Conservation (phyloP, 805 yeast species). For the Dipodascus geniculatus region DNA sequence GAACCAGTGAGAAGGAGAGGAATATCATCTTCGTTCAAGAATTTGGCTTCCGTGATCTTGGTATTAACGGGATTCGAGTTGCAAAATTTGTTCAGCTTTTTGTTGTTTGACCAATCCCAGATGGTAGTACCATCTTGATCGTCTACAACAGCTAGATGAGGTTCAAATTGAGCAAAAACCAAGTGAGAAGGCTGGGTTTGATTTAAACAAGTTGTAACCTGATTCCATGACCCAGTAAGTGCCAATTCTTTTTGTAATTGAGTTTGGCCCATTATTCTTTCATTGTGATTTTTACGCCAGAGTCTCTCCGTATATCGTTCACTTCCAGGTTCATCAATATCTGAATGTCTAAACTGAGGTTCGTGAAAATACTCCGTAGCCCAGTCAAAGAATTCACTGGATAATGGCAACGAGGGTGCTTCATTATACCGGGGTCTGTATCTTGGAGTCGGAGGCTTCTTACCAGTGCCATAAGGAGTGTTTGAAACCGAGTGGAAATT, state of each 20-base stretch:
- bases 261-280: slow-evolving; percentile 71
- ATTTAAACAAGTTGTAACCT: slow-evolving; percentile 48
- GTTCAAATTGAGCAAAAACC: slow-evolving; percentile 83
- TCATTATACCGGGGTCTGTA: slow-evolving; percentile 13
- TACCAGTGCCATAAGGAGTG: slow-evolving; percentile 23
- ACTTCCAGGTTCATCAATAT: slow-evolving; percentile 86
- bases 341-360: slow-evolving; percentile 81
- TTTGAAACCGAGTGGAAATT: slow-evolving; percentile 14
- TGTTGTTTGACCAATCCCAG: slow-evolving; percentile 72
- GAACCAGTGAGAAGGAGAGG: slow-evolving; percentile 82
- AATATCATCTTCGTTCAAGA: slow-evolving; percentile 84
- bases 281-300: slow-evolving; percentile 89
- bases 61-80: slow-evolving; percentile 84
- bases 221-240: slow-evolving; percentile 75
- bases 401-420: slow-evolving; percentile 21
- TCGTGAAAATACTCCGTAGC: slow-evolving; percentile 85
- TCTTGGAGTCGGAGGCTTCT: slow-evolving; percentile 22
- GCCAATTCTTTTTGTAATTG: slow-evolving; percentile 83
- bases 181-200: slow-evolving; percentile 70
- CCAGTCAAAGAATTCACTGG: slow-evolving; percentile 30
- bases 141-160: slow-evolving; percentile 66
- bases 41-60: slow-evolving; percentile 72
- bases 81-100: slow-evolving; percentile 55
- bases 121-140: slow-evolving; percentile 73
- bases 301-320: slow-evolving; percentile 66